These are phyloP conservation scores for Colletotrichum tamarilloi DNA, from an alignment of 2,329 filamentous ascomycete genomes.

Conservation along the genomic window DNA sequence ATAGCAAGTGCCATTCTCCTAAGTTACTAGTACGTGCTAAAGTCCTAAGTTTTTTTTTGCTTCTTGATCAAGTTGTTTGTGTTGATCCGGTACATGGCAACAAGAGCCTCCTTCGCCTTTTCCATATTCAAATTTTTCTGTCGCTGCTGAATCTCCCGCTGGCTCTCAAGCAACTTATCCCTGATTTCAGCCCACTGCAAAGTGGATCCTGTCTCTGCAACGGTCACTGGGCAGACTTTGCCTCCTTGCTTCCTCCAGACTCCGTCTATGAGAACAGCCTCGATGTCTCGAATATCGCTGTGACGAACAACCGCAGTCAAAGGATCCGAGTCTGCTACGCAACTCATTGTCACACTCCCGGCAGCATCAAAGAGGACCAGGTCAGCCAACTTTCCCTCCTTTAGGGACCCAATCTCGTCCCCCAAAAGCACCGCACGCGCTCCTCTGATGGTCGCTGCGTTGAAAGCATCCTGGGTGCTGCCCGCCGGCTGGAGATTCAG, in stretches of 20 bases:
- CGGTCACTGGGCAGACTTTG: background rate
- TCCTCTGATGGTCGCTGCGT: too few relatives aligned
- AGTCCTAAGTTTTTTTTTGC: background rate
- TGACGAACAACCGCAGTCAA: conserved; percentile 6
- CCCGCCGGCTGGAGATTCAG: too few relatives aligned
- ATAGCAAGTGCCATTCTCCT: too few relatives aligned
- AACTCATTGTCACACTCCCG: conserved; percentile 51
- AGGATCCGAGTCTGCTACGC: conserved; percentile 41
- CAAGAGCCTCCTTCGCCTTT: background rate
- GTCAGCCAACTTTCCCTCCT: too few relatives aligned
- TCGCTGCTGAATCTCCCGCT: background rate
- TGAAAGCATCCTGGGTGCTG: too few relatives aligned
- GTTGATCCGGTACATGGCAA: background rate
- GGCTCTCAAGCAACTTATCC: background rate
- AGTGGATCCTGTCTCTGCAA: background rate
- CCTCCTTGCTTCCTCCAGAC: too few relatives aligned
- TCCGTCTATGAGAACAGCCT: too few relatives aligned
- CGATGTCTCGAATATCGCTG: conserved; percentile 2
- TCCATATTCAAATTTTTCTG: conserved; percentile 1
- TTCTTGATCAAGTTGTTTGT: background rate
- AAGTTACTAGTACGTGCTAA: too few relatives aligned
- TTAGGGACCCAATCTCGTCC: too few relatives aligned
- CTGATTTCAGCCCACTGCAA: background rate
- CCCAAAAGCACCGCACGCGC: too few relatives aligned
- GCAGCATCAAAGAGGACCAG: too few relatives aligned